phyloP scores from a whole-genome alignment of 2,329 filamentous ascomycete species.

The Penicillium digitatum region DNA sequence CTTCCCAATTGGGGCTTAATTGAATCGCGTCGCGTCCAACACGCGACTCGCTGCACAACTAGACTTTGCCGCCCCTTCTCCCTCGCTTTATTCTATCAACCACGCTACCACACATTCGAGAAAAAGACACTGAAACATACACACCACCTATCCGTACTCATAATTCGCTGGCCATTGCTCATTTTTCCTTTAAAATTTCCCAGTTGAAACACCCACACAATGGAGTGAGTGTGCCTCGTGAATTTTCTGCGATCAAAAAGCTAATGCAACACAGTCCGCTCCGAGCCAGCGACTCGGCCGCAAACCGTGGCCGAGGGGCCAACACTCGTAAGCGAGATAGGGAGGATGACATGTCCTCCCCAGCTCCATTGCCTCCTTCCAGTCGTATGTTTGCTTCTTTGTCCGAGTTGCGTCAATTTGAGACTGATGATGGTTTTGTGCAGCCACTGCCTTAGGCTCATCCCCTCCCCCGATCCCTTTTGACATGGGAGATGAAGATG shows the following conservation, averaged over 20 bases:
- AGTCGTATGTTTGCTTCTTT: slow-evolving; percentile 52
- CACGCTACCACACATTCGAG: slow-evolving; percentile 4
- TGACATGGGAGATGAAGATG: slow-evolving; percentile 47
- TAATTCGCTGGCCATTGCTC: not conserved
- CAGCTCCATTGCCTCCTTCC: slow-evolving; percentile 55
- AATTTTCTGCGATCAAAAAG: slow-evolving; percentile 4
- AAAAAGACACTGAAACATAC: not conserved
- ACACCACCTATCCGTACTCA: not conserved
- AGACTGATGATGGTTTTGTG: slow-evolving; percentile 10
- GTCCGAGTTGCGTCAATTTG: not conserved
- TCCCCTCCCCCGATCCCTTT: slow-evolving; percentile 57
- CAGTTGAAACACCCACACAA: slow-evolving; percentile 24
- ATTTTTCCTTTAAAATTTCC: not conserved
- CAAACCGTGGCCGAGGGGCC: slow-evolving; percentile 65
- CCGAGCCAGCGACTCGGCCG: slow-evolving; percentile 73
- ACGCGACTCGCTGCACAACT: slow-evolving; percentile 11
- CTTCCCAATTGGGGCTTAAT: slow-evolving; percentile 34
- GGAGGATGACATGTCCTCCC: slow-evolving; percentile 60
- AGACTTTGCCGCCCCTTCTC: slow-evolving; percentile 11
- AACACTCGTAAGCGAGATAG: slow-evolving; percentile 60
- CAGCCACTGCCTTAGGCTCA: slow-evolving; percentile 40
- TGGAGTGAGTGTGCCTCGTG: slow-evolving; percentile 26
- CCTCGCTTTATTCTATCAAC: slow-evolving; percentile 17
- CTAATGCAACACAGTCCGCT: slow-evolving; percentile 52
- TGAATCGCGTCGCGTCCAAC: slow-evolving; percentile 27